Conservation (phyloP, 192 early-diverging fungal species). For the Dimargaris cristalligena region DNA sequence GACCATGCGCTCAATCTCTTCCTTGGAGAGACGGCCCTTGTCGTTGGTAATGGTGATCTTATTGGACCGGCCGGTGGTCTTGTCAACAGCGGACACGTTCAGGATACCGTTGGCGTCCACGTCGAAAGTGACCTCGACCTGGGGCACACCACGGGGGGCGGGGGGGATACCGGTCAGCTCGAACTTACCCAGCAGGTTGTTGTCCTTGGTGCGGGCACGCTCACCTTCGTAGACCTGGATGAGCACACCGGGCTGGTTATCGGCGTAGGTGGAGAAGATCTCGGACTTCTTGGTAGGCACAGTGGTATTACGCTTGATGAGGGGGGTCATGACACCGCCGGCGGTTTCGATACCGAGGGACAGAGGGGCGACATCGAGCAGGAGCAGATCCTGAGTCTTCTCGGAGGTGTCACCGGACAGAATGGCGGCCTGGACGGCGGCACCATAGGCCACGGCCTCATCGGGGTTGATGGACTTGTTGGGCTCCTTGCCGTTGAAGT, state of each 20-base stretch:
- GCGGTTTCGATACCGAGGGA: conserved; percentile 97
- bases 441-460: conserved; percentile 97
- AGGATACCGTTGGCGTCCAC: conserved; percentile 95
- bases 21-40: conserved; percentile 95
- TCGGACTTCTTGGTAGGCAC: conserved; percentile 97
- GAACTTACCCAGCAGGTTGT: conserved; percentile 97
- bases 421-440: conserved; percentile 95
- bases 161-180: conserved; percentile 94
- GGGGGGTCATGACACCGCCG: conserved; percentile 94
- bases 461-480: conserved; percentile 99
- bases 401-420: conserved; percentile 90
- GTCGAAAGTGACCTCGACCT: conserved; percentile 95
- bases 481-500: conserved; percentile 98
- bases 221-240: conserved; percentile 98
- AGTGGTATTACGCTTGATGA: conserved; percentile 97
- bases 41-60: conserved; percentile 99
- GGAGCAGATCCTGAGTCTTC: conserved; percentile 86
- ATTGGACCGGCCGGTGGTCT: conserved; percentile 85
- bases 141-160: conserved; percentile 91
- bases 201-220: conserved; percentile 92
- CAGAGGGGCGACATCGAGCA: conserved; percentile 92
- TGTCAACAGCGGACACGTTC: conserved; percentile 86
- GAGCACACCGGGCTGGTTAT: conserved; percentile 96
- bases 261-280: conserved; percentile 93
- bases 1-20: conserved; percentile 98